Evolutionary conservation across 1,139 yeast genomes (phyloP).

Genomic region (Diutina pseudorugosa): DNA sequence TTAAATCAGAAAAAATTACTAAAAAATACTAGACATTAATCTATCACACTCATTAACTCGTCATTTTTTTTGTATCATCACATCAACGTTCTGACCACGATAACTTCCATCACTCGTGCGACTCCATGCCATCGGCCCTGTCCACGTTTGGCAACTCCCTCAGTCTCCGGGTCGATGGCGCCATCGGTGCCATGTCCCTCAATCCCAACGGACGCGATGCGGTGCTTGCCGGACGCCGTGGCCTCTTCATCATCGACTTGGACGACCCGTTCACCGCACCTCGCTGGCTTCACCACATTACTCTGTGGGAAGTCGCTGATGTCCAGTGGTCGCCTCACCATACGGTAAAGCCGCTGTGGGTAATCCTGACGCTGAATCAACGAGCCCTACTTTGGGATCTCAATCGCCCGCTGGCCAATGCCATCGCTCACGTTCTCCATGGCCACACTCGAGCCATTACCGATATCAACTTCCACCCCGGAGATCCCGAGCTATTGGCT

Average conservation of each 20-base stretch:
- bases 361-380: constrained; percentile 87
- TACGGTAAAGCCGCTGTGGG: constrained; percentile 74
- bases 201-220: constrained; percentile 92
- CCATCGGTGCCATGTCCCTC: constrained; percentile 86
- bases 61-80: no score
- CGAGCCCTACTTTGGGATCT: constrained; percentile 93
- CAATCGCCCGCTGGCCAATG: constrained; percentile 59
- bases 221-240: constrained; percentile 81
- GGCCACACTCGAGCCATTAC: constrained; percentile 90
- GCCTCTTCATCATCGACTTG: constrained; percentile 78
- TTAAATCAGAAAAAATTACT: no score
- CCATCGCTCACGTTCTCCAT: constrained; percentile 79
- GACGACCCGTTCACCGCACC: constrained; percentile 96
- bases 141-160: constrained; percentile 68
- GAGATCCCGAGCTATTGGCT: constrained; percentile 79
- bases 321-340: constrained; percentile 96
- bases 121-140: constrained; percentile 10
- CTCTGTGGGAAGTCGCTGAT: constrained; percentile 98
- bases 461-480: constrained; percentile 86
- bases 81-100: no score
- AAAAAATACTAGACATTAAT: no score
- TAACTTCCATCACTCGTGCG: no score
- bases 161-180: constrained; percentile 81
- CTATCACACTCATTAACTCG: no score
- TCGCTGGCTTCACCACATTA: constrained; percentile 79